phyloP scores from a whole-genome alignment of 345 rosid genomes.

The Trapa incisa region DNA sequence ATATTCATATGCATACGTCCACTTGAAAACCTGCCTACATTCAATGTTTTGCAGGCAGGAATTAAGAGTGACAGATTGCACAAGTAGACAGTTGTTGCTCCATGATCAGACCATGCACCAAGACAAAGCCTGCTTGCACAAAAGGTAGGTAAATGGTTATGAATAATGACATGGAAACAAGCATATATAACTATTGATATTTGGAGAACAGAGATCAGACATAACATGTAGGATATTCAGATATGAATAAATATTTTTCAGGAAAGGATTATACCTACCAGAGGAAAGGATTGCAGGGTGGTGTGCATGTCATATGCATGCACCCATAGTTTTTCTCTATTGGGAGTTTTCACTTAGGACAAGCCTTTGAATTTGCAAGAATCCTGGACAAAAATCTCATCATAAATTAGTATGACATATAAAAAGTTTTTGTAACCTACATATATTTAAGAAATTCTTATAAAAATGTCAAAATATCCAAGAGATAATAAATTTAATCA shows the following conservation, averaged over 20 bases:
- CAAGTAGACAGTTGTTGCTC: too few relatives aligned
- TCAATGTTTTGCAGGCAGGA: too few relatives aligned
- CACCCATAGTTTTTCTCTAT: conserved; percentile 99
- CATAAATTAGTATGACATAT: neutral
- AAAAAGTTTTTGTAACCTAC: too few relatives aligned
- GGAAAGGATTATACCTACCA: conserved; percentile 38
- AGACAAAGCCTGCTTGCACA: too few relatives aligned
- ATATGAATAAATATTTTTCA: neutral
- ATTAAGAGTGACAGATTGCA: too few relatives aligned
- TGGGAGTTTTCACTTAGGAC: conserved; percentile 98
- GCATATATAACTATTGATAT: neutral
- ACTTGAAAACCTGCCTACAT: too few relatives aligned
- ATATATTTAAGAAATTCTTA: too few relatives aligned
- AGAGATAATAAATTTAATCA: too few relatives aligned
- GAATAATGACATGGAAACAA: neutral
- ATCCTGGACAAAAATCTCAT: conserved; percentile 40
- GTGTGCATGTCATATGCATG: conserved; percentile 98
- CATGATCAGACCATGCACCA: too few relatives aligned
- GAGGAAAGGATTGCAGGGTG: conserved; percentile 98
- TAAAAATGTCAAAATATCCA: too few relatives aligned
- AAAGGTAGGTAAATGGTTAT: too few relatives aligned
- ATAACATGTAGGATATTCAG: neutral
- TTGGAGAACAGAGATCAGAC: neutral
- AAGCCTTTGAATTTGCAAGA: conserved; percentile 97
- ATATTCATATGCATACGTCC: too few relatives aligned